phyloP scores from a whole-genome alignment of 768 basidiomycete species.

The Phylloporus sp. region DNA sequence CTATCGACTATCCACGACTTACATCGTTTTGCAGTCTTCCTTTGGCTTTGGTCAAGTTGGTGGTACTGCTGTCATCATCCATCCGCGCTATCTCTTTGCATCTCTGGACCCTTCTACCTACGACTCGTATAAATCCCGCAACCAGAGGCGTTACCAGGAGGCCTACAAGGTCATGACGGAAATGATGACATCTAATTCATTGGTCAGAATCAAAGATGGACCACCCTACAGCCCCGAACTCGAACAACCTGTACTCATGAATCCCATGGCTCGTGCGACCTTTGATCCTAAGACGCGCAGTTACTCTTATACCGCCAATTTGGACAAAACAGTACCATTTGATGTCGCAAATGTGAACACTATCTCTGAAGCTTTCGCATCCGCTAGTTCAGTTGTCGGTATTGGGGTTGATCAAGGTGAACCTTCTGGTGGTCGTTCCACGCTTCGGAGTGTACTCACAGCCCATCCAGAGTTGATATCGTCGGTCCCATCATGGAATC shows the following conservation, averaged over 20 bases:
- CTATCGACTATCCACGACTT: background rate
- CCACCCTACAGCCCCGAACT: conserved; percentile 87
- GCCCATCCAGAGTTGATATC: conserved; percentile 79
- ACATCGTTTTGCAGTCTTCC: conserved; percentile 55
- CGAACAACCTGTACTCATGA: conserved; percentile 83
- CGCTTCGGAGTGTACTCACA: conserved; percentile 3
- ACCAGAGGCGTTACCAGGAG: conserved; percentile 59
- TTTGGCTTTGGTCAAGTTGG: conserved; percentile 99
- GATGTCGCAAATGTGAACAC: conserved; percentile 69
- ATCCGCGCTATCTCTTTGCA: conserved; percentile 89
- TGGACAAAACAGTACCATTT: conserved; percentile 47
- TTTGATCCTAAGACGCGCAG: conserved; percentile 82
- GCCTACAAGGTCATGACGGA: conserved; percentile 92
- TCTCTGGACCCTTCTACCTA: conserved; percentile 76
- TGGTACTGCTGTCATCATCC: conserved; percentile 81
- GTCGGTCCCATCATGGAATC: conserved; percentile 84
- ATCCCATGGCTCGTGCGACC: conserved; percentile 85
- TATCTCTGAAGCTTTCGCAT: conserved; percentile 41
- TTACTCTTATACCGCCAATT: conserved; percentile 71
- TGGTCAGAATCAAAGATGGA: conserved; percentile 92
- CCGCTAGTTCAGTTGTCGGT: conserved; percentile 54
- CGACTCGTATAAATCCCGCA: conserved; percentile 69
- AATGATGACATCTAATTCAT: conserved; percentile 90
- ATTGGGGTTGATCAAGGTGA: conserved; percentile 89
- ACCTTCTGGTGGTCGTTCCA: background rate